Base-by-base conservation (phyloP, 2,329 filamentous ascomycete genomes). In the Epichloe festucae region DNA sequence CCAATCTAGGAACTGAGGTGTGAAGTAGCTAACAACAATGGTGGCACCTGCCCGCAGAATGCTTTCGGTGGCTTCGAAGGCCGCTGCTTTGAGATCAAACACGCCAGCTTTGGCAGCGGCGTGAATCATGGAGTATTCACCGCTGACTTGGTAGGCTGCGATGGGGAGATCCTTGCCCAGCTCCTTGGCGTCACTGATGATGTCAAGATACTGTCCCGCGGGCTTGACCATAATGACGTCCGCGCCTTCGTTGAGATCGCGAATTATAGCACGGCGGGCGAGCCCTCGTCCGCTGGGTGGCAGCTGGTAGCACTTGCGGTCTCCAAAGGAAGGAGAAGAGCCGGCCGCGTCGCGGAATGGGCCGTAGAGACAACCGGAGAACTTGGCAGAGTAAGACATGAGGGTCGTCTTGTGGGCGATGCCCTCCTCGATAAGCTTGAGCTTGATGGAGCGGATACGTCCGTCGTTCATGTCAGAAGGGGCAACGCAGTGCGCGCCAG, bases 171-270 rank as follows among this genome's bases (percentile, higher is more conserved):
- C 89, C 65, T 84, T 85, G 53, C 88, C 91, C 50, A 97, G 78
- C 50, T 96, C 89, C 74, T 95, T 97, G 50, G 93, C 93, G 64
- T 98, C 93, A 59, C 87, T 89, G 67, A 98, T 97, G 62, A 98
- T 95, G 69, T 98, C 93, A 45, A 98, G 78, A 67, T 95, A 98
- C 68, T 91, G 89, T 61, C 87, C 87, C 10, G 93, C 93, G 2
- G 93, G 93, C 76, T 98, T 98, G 55, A 98, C 93, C 91, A 98
- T 96, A 70, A 98, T 95, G 59, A 96, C 89, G 63, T 98, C 93
- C 19, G 93, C 93, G 27, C 93, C 93, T 70, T 98, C 93, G 57
- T 77, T 78, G 59, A 98, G 91, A 65, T 98, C 93, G 59, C 93
- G 81, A 41, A 82, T 73, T 57, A 98, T 96, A 47, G 93, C 93